Base-by-base conservation (phyloP, 179 eudicot genomes). In the Spergularia azorica region DNA sequence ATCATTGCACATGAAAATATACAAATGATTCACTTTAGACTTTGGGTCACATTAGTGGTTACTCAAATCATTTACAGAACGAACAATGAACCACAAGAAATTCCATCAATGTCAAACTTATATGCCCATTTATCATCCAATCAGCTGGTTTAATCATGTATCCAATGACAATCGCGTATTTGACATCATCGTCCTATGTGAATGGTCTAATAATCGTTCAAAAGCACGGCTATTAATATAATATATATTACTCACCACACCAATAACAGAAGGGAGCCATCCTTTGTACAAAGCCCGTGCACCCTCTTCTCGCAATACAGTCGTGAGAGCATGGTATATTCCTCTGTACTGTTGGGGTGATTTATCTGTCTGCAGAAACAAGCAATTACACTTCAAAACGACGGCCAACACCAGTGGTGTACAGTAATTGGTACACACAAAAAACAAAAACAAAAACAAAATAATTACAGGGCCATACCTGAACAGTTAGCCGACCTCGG, bases 181-280 rank as follows among this genome's bases (percentile, higher is more conserved):
- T 21, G 21, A 21, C 21, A 21, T 21, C 21, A 21, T 21, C 21
- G 21, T 21, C 21, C 21, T 21, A 21, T 21, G 21, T 21, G 21
- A 21, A 21, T 21, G 21, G 21, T 21, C 21, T 21, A 21, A 21
- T 21, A 21, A 21, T n/a, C n/a, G n/a, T n/a, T n/a, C n/a, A n/a
- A n/a, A n/a, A n/a, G n/a, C n/a, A n/a, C n/a, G n/a, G n/a, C 21
- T 21, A 21, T 21, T 21, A 21, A 21, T 21, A 21, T 21, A 21
- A 21, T 21, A 21, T 21, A 60, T 64, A 76, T 26, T 74, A 87
- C 96, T 87, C 84, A 94, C 97, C 75, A 94, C 97, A 66, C 97
- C 98, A 67, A 94, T 92, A 64, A 94, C 98, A 62, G 98, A 94
- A 77, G 98, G 98, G 76, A 95, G 94, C 97, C 98, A 95, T 50